Evolutionary conservation across 2,329 filamentous ascomycete species (phyloP).

Genomic region (Leptographium procerum): DNA sequence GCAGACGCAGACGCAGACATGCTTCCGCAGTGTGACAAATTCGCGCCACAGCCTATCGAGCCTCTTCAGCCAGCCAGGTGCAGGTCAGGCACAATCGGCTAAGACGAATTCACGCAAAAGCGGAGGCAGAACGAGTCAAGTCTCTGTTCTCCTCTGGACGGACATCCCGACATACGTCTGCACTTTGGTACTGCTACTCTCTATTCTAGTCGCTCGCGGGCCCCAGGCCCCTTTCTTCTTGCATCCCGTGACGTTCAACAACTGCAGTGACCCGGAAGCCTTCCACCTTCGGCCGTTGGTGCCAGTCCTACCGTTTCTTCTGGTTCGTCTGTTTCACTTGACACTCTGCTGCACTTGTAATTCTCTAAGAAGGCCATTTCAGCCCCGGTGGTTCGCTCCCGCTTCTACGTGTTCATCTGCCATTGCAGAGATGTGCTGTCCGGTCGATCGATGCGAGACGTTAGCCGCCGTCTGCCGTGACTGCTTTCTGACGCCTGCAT

Average conservation of each 20-base stretch:
- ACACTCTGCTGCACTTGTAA: background rate
- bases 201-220: background rate
- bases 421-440: background rate
- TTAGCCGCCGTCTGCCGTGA: background rate
- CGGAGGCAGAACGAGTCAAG: too few relatives aligned
- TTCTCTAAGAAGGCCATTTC: background rate
- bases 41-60: too few relatives aligned
- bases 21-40: too few relatives aligned
- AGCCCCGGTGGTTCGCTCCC: too few relatives aligned
- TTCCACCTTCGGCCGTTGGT: too few relatives aligned
- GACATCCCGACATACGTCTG: too few relatives aligned
- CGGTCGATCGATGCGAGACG: background rate
- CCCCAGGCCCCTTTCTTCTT: background rate
- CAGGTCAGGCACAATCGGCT: too few relatives aligned
- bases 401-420: background rate
- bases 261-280: background rate
- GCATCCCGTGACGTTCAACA: background rate
- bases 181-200: background rate
- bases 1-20: too few relatives aligned
- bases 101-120: too few relatives aligned
- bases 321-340: background rate
- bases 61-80: too few relatives aligned
- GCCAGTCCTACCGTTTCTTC: background rate
- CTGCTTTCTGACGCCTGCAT: background rate
- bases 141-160: too few relatives aligned